Conservation (phyloP, 371 early-diverging fungal genomes). For the Blakeslea trispora region DNA sequence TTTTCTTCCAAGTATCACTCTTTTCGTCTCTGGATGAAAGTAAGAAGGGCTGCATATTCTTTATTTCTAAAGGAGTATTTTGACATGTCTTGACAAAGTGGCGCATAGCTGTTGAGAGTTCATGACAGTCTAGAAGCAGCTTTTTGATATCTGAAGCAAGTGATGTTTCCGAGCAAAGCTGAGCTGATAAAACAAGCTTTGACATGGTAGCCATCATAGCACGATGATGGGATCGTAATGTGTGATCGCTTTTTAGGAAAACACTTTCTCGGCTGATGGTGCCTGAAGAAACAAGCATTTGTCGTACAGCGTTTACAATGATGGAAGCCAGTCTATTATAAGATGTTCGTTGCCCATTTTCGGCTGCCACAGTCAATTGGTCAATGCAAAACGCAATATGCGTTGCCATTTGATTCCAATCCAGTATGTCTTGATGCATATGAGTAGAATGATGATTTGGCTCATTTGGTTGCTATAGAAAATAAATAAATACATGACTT, state of each 20-base stretch:
- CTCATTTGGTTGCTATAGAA: too few relatives aligned
- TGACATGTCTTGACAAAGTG: conserved; percentile 80
- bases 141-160: conserved; percentile 27
- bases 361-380: conserved; percentile 64
- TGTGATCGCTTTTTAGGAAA: conserved; percentile 60
- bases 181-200: conserved; percentile 81
- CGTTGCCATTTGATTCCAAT: conserved; percentile 56
- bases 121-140: conserved; percentile 43
- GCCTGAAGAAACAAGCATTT: conserved; percentile 81
- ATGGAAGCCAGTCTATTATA: conserved; percentile 15
- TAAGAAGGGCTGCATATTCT: conserved; percentile 49
- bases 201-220: conserved; percentile 80
- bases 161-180: conserved; percentile 77
- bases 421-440: too few relatives aligned
- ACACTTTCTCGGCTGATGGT: conserved; percentile 71
- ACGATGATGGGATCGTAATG: conserved; percentile 75
- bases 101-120: conserved; percentile 73
- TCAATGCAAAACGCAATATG: conserved; percentile 68
- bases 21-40: not conserved
- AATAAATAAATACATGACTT: too few relatives aligned
- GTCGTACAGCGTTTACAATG: conserved; percentile 79
- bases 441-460: too few relatives aligned
- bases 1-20: not conserved
- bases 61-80: conserved; percentile 62
- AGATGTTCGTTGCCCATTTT: conserved; percentile 27